Conservation (phyloP, 2,329 filamentous ascomycete genomes). For the Lecanicillium sp. region DNA sequence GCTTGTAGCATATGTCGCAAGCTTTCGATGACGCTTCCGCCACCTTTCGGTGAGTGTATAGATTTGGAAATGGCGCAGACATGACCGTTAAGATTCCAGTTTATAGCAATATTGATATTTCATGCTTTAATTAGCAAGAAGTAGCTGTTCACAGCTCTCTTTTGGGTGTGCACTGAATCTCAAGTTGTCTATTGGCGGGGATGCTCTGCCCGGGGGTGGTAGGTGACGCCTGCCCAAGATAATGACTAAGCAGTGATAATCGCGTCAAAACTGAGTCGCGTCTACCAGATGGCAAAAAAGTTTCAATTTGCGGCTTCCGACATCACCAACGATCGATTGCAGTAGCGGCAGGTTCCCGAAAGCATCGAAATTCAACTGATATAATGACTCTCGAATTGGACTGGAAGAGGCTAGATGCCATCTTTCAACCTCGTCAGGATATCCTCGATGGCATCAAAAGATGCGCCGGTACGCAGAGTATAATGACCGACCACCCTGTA, state of each 20-base stretch:
- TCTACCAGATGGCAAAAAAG: no score
- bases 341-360: not conserved
- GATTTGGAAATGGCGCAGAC: conserved; percentile 56
- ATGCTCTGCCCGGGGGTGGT: no score
- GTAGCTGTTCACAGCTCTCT: no score
- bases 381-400: conserved; percentile 40
- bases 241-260: no score
- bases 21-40: conserved; percentile 75
- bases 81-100: conserved; percentile 20
- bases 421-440: conserved; percentile 50
- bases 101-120: no score
- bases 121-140: no score
- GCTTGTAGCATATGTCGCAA: conserved; percentile 89
- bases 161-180: no score
- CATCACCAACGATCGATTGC: conserved; percentile 1
- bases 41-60: conserved; percentile 80
- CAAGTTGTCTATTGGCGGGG: no score
- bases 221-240: no score
- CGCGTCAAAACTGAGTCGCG: no score
- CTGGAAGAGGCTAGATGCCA: conserved; percentile 37
- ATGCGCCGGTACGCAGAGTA: conserved; percentile 40
- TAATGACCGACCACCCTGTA: no score
- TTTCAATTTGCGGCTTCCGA: not conserved
- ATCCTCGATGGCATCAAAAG: conserved; percentile 45
- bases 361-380: no score